Evolutionary conservation across 805 yeast species (phyloP).

Genomic region (Nakazawaea molendinolei): DNA sequence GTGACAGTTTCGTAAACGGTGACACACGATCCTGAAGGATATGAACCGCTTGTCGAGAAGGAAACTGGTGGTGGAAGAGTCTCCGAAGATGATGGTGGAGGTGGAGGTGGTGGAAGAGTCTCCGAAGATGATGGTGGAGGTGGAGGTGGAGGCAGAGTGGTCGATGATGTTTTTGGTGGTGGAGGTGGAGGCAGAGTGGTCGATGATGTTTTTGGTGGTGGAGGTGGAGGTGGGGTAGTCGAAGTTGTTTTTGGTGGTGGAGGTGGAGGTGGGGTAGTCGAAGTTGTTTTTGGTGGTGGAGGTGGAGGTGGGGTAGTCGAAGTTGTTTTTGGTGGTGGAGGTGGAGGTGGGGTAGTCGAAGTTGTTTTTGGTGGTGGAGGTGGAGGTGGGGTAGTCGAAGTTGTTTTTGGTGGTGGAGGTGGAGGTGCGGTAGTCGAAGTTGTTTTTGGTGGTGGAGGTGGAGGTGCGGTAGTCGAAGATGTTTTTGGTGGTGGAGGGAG

Average conservation of each 20-base stretch:
- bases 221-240: not conserved
- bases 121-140: not conserved
- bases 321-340: not conserved
- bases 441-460: not conserved
- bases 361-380: not conserved
- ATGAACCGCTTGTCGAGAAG: not conserved
- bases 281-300: not conserved
- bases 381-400: not conserved
- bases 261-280: not conserved
- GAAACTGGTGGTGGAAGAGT: not conserved
- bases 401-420: not conserved
- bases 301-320: too few species aligned
- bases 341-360: not conserved
- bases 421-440: not conserved
- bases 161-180: not conserved
- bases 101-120: not conserved
- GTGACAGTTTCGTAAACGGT: constrained; percentile 3
- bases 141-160: not conserved
- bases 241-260: not conserved
- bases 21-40: constrained; percentile 8
- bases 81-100: not conserved
- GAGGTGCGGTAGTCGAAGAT: not conserved
- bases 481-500: not conserved
- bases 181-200: not conserved
- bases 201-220: not conserved